Percentiles rank a stretch among this genome's conserved stretches.
phyloP scores from a whole-genome alignment of 208 protist species.

The Leishmania arabica region DNA sequence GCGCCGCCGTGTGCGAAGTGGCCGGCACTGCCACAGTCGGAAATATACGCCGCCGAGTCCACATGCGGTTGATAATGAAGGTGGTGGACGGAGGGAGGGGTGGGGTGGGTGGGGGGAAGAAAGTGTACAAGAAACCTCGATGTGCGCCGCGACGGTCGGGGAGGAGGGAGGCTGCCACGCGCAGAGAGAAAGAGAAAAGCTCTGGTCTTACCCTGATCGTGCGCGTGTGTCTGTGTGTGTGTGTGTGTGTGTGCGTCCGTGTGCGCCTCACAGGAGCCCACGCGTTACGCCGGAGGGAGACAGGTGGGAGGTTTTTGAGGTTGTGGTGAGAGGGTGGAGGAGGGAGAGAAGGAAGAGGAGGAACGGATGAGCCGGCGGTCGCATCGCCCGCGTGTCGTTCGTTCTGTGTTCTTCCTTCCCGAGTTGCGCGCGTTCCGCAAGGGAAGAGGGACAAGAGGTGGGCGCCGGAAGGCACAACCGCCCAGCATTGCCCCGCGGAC shows the following conservation, averaged over 20 bases:
- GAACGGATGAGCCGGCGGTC: not conserved
- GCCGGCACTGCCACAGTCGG: constrained; percentile 12
- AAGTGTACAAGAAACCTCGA: not conserved
- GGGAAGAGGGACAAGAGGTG: not conserved
- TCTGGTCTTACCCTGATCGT: not conserved
- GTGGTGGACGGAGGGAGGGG: not conserved
- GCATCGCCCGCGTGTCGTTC: not conserved
- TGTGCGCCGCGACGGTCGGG: not conserved
- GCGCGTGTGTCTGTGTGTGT: not conserved
- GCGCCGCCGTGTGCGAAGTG: constrained; percentile 14
- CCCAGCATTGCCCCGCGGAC: not conserved
- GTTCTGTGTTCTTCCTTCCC: not conserved
- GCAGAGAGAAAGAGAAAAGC: not conserved
- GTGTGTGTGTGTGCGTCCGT: not conserved
- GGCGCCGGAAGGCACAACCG: not conserved
- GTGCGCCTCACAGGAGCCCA: not conserved
- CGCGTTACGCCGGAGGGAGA: not conserved
- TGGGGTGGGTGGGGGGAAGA: not conserved
- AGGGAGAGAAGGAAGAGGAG: not conserved
- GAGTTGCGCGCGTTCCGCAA: not conserved
- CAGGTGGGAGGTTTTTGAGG: too few relatives aligned
- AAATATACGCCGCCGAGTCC: constrained; percentile 30
- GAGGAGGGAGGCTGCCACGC: not conserved
- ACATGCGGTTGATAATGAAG: constrained; percentile 6
- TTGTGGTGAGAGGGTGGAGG: not conserved